phyloP scores from a whole-genome alignment of 352 stramenopile genomes.

The Pythium pectinolyticum region DNA sequence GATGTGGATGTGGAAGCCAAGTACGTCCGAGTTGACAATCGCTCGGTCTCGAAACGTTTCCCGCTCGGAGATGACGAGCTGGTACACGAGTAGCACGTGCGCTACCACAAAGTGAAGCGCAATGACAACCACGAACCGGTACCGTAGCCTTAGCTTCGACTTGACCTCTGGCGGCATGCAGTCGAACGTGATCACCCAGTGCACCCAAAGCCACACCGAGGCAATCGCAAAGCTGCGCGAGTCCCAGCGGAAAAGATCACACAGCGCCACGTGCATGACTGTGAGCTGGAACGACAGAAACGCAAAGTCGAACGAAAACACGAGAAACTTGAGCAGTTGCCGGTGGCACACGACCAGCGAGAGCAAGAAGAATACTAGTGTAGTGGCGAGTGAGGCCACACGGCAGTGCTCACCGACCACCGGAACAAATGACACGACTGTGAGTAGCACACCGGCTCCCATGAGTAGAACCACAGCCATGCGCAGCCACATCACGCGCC shows the following conservation, averaged over 20 bases:
- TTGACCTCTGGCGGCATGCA: constrained; percentile 26
- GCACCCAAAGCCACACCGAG: constrained; percentile 29
- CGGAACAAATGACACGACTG: constrained; percentile 2
- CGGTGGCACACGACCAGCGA: constrained; percentile 24
- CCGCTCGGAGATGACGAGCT: background rate
- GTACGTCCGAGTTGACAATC: constrained; percentile 2
- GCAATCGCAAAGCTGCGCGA: constrained; percentile 13
- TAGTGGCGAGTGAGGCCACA: constrained; percentile 7
- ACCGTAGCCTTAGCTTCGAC: constrained; percentile 1
- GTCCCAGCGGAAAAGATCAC: constrained; percentile 39
- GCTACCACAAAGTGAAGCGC: constrained; percentile 11
- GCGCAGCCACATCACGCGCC: background rate
- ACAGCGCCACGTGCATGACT: constrained; percentile 28
- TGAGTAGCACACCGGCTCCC: constrained; percentile 8
- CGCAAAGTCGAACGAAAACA: constrained; percentile 43
- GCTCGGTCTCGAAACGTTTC: constrained; percentile 9
- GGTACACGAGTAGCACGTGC: constrained; percentile 1
- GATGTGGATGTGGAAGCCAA: background rate
- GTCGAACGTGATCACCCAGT: constrained; percentile 38
- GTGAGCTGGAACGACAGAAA: constrained; percentile 42
- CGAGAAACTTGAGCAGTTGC: constrained; percentile 30
- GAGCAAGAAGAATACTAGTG: constrained; percentile 17
- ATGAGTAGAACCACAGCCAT: constrained; percentile 9
- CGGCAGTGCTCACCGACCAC: background rate
- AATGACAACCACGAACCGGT: constrained; percentile 18